Base-by-base conservation (phyloP, 2,329 filamentous ascomycete species). In the Paraphaeosphaeria sporulosa region DNA sequence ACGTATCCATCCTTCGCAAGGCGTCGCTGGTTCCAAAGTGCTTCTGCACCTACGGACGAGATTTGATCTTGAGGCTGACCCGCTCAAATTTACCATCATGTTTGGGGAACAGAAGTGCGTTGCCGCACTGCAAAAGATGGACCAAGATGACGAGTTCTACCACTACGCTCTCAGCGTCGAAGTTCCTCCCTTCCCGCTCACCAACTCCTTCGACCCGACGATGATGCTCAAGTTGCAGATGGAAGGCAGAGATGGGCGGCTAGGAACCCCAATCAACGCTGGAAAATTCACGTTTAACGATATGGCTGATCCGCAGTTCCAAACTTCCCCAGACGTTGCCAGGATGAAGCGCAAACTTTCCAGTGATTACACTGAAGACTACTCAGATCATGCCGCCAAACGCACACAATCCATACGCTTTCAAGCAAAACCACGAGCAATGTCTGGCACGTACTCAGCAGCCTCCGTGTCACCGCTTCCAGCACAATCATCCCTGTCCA, bases 41-140 rank as follows among this genome's bases (percentile, higher is more conserved):
- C 85, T 86, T 61, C 84, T 97, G 64, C 90, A 91, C 73, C 86
- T 96, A 32, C 88, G 89, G 55, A 90, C 90, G 46, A 85, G 89
- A 61, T 92, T 91, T 79, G 90, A 96, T 72, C 80, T 96, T 61
- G 59, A 85, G 89, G 76, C 85, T 83, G 34, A 84, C 83, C 60
- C 84, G 82, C 70, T 68, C 61, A 71, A 73, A 19, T 69, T 81
- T 73, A 88, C 92, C 70, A 89, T 97, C 57, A 85, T 89, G 49
- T 96, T 97, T 77, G 93, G 92, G n/a, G 84, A 86, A n/a, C 87
- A 90, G 70, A 89, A 89, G 76, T 90, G 89, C 76, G 83, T 87
- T 57, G 89, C 89, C 59, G 85, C 89, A 58, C 83, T 93, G 25
- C 84, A 86, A 48, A 89, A 89, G 73, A 74, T 83, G 80, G 81